These are phyloP conservation scores for Austropuccinia psidii DNA, from an alignment of 1,284 basidiomycete species.

Conservation along the genomic window DNA sequence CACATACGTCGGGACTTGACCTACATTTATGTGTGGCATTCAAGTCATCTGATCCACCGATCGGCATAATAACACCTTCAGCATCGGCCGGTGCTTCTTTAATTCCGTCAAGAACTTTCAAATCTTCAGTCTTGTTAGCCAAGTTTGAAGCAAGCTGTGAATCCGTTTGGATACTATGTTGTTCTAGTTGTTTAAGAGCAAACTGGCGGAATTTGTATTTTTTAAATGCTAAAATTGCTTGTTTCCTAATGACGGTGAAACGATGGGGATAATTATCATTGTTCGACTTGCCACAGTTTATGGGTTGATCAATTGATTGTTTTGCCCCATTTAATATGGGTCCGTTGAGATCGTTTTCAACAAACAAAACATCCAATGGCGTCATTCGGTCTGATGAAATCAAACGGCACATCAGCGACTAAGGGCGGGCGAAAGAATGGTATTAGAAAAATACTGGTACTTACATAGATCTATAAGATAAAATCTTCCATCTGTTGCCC, in stretches of 20 bases:
- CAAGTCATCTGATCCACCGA: constrained; percentile 47
- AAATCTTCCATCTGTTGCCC: constrained; percentile 54
- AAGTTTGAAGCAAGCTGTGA: not conserved
- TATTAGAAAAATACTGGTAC: constrained; percentile 12
- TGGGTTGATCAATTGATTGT: not conserved
- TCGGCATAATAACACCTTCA: constrained; percentile 45
- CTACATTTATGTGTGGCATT: constrained; percentile 43
- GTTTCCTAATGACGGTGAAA: constrained; percentile 23
- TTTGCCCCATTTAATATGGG: constrained; percentile 26
- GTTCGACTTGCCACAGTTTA: not conserved
- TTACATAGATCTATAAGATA: constrained; percentile 55
- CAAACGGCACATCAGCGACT: not conserved
- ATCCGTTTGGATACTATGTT: constrained; percentile 14
- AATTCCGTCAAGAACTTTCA: not conserved
- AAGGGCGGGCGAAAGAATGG: not conserved
- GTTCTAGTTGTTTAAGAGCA: constrained; percentile 24
- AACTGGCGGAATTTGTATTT: constrained; percentile 28
- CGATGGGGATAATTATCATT: constrained; percentile 32
- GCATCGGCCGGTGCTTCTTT: not conserved
- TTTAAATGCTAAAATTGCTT: constrained; percentile 29
- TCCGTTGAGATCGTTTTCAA: constrained; percentile 34
- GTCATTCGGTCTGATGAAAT: constrained; percentile 28
- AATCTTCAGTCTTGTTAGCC: not conserved
- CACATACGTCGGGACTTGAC: constrained; percentile 22
- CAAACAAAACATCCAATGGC: constrained; percentile 30